phyloP scores from a whole-genome alignment of 2,329 filamentous ascomycete species.

The Celoporthe dispersa region DNA sequence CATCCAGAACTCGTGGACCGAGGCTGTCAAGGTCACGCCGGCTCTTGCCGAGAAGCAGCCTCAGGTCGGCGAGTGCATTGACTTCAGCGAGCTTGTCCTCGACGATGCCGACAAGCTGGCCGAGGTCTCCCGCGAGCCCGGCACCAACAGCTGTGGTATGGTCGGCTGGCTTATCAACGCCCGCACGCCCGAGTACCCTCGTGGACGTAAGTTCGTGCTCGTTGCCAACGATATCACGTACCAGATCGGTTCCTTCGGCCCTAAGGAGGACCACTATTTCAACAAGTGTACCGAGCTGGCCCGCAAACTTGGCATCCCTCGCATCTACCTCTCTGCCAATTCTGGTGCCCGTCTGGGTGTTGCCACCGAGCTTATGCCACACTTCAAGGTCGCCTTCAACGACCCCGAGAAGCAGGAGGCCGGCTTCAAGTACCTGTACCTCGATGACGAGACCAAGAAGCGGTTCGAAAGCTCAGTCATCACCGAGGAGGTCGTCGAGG shows the following conservation, averaged over 20 bases:
- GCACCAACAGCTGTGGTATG: conserved; percentile 97
- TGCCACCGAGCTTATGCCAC: conserved; percentile 93
- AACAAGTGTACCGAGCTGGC: conserved; percentile 98
- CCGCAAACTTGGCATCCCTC: conserved; percentile 89
- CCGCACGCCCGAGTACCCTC: conserved; percentile 92
- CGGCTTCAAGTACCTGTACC: conserved; percentile 97
- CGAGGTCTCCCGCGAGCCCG: conserved; percentile 92
- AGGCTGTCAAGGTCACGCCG: conserved; percentile 74
- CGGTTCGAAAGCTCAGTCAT: conserved; percentile 86
- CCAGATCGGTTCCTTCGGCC: conserved; percentile 97
- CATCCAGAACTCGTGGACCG: conserved; percentile 91
- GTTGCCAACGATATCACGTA: conserved; percentile 99
- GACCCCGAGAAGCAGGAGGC: conserved; percentile 77
- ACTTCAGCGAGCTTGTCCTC: conserved; percentile 90
- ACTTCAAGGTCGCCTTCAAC: conserved; percentile 98
- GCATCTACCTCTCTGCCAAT: conserved; percentile 98
- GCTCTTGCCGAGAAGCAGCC: conserved; percentile 80
- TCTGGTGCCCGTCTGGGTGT: conserved; percentile 97
- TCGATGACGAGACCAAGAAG: conserved; percentile 84
- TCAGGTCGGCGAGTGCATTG: conserved; percentile 85
- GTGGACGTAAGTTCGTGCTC: conserved; percentile 89
- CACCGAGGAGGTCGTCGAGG: conserved; percentile 83
- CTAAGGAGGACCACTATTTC: conserved; percentile 97
- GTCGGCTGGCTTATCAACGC: conserved; percentile 97
- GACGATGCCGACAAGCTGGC: conserved; percentile 91